These are phyloP conservation scores for Irineochytrium annulatum DNA, from an alignment of 192 early-diverging fungal genomes.

Conservation along the genomic window DNA sequence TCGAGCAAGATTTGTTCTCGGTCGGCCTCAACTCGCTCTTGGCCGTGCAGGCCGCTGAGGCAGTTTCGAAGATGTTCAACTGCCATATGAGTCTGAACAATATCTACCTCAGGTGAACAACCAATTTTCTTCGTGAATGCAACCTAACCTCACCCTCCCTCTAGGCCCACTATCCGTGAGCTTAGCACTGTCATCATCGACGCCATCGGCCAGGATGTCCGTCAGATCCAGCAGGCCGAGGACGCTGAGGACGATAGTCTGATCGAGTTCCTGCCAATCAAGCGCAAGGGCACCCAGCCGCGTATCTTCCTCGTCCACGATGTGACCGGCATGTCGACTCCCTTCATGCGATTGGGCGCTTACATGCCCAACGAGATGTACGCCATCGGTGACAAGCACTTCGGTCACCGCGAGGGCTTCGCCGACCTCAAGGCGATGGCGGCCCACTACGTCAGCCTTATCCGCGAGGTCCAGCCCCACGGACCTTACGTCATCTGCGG, in stretches of 20 bases:
- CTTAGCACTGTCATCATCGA: not conserved
- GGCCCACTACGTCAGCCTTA: slow-evolving; percentile 5
- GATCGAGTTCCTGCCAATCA: slow-evolving; percentile 2
- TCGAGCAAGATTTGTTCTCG: not conserved
- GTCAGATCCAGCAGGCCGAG: too few relatives aligned
- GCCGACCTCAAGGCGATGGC: slow-evolving; percentile 9
- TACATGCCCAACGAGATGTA: slow-evolving; percentile 4
- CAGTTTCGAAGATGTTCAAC: not conserved
- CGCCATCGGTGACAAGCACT: slow-evolving; percentile 10
- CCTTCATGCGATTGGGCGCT: slow-evolving; percentile 3
- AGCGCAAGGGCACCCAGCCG: not conserved
- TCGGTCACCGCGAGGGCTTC: slow-evolving; percentile 6
- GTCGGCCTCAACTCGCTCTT: slow-evolving; percentile 1
- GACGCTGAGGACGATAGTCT: not conserved
- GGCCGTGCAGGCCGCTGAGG: not conserved
- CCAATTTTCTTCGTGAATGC: not conserved
- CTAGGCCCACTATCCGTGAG: not conserved
- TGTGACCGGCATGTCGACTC: slow-evolving; percentile 10
- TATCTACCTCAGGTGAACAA: not conserved
- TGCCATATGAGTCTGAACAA: not conserved
- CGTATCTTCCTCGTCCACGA: slow-evolving; percentile 13
- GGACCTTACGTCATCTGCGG: too few relatives aligned
- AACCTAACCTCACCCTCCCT: not conserved
- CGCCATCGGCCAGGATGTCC: not conserved
- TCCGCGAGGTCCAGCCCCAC: too few relatives aligned